Conservation (phyloP, 75 land plant genomes). For the Pinus albicaulis region DNA sequence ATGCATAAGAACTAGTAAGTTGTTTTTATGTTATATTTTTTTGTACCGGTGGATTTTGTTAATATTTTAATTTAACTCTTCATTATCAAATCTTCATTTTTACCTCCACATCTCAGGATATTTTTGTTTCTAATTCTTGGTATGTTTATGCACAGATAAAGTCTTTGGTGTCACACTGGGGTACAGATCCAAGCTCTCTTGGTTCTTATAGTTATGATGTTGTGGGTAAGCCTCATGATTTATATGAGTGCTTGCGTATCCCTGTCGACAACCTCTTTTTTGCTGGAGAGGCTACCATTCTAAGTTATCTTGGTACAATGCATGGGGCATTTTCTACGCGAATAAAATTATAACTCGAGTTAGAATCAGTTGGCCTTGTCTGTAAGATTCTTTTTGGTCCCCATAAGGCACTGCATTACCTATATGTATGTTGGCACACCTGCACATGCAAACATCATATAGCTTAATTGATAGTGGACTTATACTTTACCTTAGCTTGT, state of each 20-base stretch:
- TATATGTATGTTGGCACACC: too few species aligned
- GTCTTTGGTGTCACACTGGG: slow-evolving; percentile 76
- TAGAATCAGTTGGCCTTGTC: too few species aligned
- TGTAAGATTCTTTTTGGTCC: too few species aligned
- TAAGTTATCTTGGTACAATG: slow-evolving; percentile 68
- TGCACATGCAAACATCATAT: too few species aligned
- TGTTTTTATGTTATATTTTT: neutral
- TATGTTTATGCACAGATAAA: slow-evolving; percentile 47
- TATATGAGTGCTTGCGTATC: slow-evolving; percentile 51
- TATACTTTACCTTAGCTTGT: too few species aligned
- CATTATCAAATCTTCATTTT: neutral
- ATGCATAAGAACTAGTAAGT: slow-evolving; percentile 72
- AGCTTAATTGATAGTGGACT: too few species aligned
- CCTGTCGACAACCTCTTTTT: slow-evolving; percentile 76
- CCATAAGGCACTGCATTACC: too few species aligned
- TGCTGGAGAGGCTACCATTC: slow-evolving; percentile 81
- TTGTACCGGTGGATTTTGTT: too few species aligned
- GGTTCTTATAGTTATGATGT: slow-evolving; percentile 71
- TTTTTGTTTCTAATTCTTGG: neutral
- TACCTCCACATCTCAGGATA: neutral
- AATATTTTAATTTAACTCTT: neutral
- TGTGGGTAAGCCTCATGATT: slow-evolving; percentile 57
- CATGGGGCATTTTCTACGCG: slow-evolving; percentile 89
- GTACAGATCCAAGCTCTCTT: slow-evolving; percentile 61
- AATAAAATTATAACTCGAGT: neutral